These are phyloP conservation scores for Coemansia sp. DNA, from an alignment of 192 early-diverging fungal species.

Conservation along the genomic window DNA sequence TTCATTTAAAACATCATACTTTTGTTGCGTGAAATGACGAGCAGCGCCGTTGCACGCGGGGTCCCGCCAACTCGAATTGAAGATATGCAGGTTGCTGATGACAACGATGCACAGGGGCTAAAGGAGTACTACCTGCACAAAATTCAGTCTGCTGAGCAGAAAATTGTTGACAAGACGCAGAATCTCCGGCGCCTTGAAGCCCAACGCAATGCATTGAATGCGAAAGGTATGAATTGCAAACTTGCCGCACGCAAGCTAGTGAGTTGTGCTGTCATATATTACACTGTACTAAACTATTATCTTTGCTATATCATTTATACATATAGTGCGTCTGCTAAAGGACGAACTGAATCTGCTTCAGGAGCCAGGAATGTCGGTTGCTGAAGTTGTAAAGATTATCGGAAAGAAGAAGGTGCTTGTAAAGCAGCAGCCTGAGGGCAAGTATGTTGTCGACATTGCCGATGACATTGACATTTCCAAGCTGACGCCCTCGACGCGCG, in stretches of 20 bases:
- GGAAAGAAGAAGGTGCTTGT: conserved; percentile 94
- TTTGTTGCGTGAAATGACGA: conserved; percentile 30
- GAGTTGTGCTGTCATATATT: too few relatives aligned
- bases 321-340: conserved; percentile 84
- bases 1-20: neutral
- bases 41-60: conserved; percentile 35
- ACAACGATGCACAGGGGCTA: conserved; percentile 40
- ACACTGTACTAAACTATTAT: neutral
- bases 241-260: too few relatives aligned
- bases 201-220: conserved; percentile 95
- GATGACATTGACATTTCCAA: conserved; percentile 85
- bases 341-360: conserved; percentile 97
- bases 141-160: conserved; percentile 84
- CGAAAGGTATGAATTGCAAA: conserved; percentile 67
- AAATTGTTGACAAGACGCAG: conserved; percentile 86
- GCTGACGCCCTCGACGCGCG: conserved; percentile 89
- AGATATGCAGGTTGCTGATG: conserved; percentile 9
- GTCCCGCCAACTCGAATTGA: conserved; percentile 10
- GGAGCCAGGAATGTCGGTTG: conserved; percentile 93
- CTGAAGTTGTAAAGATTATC: conserved; percentile 98
- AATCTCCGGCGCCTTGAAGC: conserved; percentile 98
- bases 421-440: conserved; percentile 95
- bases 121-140: conserved; percentile 74
- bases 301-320: neutral
- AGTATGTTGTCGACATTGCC: conserved; percentile 96